A percentile compares a stretch with the other conserved stretches of the same genome.
Evolutionary conservation across 2,329 filamentous ascomycete species (phyloP).

Genomic region (Aureobasidium sp.): DNA sequence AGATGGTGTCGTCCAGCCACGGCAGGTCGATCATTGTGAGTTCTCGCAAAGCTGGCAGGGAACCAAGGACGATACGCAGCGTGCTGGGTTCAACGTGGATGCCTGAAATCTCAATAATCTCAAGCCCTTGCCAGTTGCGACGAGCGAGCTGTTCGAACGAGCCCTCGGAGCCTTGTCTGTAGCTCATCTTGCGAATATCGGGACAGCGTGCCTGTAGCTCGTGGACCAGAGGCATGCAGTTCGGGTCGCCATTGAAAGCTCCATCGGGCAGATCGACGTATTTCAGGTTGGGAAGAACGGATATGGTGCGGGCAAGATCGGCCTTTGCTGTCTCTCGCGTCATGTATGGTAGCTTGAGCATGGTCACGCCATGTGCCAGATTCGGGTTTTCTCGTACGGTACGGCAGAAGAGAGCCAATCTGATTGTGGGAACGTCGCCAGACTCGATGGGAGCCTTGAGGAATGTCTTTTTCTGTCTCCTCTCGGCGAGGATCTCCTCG

Average conservation of each 20-base stretch:
- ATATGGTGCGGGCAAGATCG: constrained; percentile 77
- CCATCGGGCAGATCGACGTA: constrained; percentile 90
- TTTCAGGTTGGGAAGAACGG: constrained; percentile 73
- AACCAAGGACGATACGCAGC: constrained; percentile 63
- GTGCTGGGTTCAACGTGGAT: constrained; percentile 64
- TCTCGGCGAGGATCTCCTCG: constrained; percentile 73
- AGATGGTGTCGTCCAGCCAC: constrained; percentile 70
- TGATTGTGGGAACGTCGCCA: constrained; percentile 68
- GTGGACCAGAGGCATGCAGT: constrained; percentile 67
- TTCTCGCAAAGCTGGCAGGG: constrained; percentile 61
- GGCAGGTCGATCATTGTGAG: constrained; percentile 65
- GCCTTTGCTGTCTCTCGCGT: constrained; percentile 78
- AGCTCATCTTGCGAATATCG: constrained; percentile 83
- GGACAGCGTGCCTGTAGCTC: constrained; percentile 79
- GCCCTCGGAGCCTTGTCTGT: constrained; percentile 68
- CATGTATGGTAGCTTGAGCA: constrained; percentile 91
- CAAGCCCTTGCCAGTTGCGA: constrained; percentile 62
- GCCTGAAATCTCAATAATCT: constrained; percentile 63
- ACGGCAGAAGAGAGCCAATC: constrained; percentile 71
- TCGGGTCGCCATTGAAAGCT: constrained; percentile 72
- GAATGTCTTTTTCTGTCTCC: constrained; percentile 61
- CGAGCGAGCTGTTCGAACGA: constrained; percentile 64
- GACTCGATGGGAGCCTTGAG: constrained; percentile 57
- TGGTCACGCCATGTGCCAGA: constrained; percentile 64
- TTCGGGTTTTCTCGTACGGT: constrained; percentile 71